Evolutionary conservation across 108 stramenopile species (phyloP), one percentile per base, ranked within the genome.

Genomic region (Schizochytrium sp.): DNA sequence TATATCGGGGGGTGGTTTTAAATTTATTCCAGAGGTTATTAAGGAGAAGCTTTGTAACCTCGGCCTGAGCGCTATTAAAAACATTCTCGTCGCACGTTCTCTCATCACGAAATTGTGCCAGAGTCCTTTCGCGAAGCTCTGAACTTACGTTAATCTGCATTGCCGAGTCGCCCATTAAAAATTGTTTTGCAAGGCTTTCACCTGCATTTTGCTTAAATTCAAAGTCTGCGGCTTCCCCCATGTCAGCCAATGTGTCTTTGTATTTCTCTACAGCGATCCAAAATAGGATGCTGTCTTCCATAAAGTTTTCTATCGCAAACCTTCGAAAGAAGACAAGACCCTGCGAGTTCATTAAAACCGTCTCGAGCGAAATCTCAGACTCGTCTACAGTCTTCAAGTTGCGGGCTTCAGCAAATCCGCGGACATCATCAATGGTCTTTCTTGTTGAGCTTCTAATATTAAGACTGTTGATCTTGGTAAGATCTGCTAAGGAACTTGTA

Each of bases 251-350:
- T 38, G 47, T 53, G 47, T 83, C 53, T 38, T 55, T 49, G 76
- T 40, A 83, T 53, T 50, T 49, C 40, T 83, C 76, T 12, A 83
- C 76, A 13, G 76, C 76, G 28, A 83, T 83, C 76, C 76, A 83
- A 83, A 83, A 83, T 38, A 83, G 76, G 28, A 83, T 83, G 53
- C 50, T 55, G 4, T 83, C 76, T 53, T 83, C 76, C 76, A 83
- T 83, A 83, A 83, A 83, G 53, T 83, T 83, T 42, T 83, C 28
- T 38, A 83, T 83, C 12, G 53, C 76, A 83, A 83, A 83, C 55
- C 55, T 83, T 0, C 53, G 47, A 2, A 83, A 83, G 47, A 83
- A 83, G 10, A 83, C 76, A 38, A 83, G 76, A 5, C 76, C 76
- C 53, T 83, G 76, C 0, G 76, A 83, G 76, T 83, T 83, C 53